A percentile compares a stretch with the other conserved stretches of the same genome.
Evolutionary conservation across 768 basidiomycete genomes (phyloP).

Genomic region (Russula griseocarnosa): DNA sequence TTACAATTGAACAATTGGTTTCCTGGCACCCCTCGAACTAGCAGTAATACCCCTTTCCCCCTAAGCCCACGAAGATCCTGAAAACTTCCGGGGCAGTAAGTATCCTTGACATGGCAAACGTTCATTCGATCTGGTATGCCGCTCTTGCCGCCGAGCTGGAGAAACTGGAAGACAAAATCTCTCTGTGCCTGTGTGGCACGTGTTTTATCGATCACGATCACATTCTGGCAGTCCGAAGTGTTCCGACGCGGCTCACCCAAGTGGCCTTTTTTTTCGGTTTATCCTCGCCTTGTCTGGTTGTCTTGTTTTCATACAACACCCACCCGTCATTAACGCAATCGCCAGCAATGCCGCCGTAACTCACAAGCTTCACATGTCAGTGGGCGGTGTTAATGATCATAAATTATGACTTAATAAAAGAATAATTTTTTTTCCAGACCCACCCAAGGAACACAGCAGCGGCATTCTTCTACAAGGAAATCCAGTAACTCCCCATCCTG

Average conservation of each 20-base stretch:
- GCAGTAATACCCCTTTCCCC: not conserved
- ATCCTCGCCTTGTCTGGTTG: not conserved
- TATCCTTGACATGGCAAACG: not conserved
- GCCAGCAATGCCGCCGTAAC: not conserved
- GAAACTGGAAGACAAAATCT: not conserved
- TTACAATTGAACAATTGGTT: not conserved
- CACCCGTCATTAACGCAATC: conserved; percentile 16
- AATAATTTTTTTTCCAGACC: not conserved
- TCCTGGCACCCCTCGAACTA: not conserved
- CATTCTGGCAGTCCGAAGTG: not conserved
- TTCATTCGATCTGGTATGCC: not conserved
- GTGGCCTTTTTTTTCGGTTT: not conserved
- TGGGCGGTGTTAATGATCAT: not conserved
- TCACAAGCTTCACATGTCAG: not conserved
- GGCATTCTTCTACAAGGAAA: not conserved
- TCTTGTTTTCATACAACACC: not conserved
- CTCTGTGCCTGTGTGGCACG: not conserved
- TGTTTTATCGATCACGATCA: conserved; percentile 4
- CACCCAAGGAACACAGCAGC: not conserved
- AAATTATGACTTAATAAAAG: not conserved
- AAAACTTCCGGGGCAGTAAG: not conserved
- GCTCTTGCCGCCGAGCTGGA: not conserved
- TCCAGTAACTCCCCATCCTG: not conserved
- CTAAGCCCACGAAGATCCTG: not conserved
- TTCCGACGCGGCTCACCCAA: not conserved